A percentile compares a stretch with the other conserved stretches of the same genome.
Evolutionary conservation across 345 rosid genomes (phyloP).

Genomic region (Eucalyptus tenuipes): DNA sequence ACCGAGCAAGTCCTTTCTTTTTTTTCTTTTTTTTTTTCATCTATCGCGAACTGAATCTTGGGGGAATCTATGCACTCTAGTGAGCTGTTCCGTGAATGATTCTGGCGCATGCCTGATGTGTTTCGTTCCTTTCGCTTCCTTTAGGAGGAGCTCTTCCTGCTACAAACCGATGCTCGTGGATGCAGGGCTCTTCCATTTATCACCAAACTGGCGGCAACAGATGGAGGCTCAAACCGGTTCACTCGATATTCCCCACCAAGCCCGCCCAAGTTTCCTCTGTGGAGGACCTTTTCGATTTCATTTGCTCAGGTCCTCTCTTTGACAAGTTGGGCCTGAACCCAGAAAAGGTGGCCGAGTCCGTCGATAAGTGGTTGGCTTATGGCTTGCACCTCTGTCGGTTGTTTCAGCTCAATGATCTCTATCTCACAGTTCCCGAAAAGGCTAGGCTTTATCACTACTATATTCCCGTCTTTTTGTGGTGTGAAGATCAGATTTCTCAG

Average conservation of each 20-base stretch:
- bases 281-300: slow-evolving; percentile 66
- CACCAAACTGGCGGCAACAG: neutral
- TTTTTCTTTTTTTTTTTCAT: no score
- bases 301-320: slow-evolving; percentile 80
- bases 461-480: slow-evolving; percentile 89
- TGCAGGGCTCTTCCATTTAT: slow-evolving; percentile 28
- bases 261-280: slow-evolving; percentile 63
- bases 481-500: slow-evolving; percentile 72
- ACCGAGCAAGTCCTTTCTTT: neutral
- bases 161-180: slow-evolving; percentile 48
- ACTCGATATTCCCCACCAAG: slow-evolving; percentile 22
- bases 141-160: slow-evolving; percentile 10
- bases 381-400: slow-evolving; percentile 50
- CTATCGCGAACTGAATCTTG: neutral
- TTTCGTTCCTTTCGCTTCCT: neutral
- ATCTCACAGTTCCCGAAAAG: slow-evolving; percentile 57
- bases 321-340: slow-evolving; percentile 42
- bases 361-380: slow-evolving; percentile 77
- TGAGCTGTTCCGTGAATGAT: neutral
- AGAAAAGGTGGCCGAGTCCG: slow-evolving; percentile 48
- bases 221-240: slow-evolving; percentile 3
- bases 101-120: neutral
- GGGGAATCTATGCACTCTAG: neutral
- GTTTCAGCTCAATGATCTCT: slow-evolving; percentile 62
- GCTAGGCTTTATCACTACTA: slow-evolving; percentile 86